phyloP scores from a whole-genome alignment of 2,329 filamentous ascomycete species.

The Hypoxylon sp. region DNA sequence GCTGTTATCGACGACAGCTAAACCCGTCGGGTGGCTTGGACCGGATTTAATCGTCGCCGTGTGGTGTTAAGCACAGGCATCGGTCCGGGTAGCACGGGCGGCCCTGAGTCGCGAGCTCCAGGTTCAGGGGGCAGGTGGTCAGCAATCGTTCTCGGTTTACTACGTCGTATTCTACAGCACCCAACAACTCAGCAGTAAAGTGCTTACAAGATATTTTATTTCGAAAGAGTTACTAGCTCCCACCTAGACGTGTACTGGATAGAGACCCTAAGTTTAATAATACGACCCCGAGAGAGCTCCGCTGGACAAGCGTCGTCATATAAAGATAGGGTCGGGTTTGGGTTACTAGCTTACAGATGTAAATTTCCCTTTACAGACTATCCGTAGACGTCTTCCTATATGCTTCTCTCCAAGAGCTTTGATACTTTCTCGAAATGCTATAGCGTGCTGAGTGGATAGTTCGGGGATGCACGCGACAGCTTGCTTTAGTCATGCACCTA shows the following conservation, averaged over 20 bases:
- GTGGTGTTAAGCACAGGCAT: slow-evolving; percentile 22
- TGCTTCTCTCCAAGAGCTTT: neutral
- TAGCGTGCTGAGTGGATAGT: slow-evolving; percentile 14
- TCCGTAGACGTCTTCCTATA: neutral
- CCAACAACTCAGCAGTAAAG: slow-evolving; percentile 8
- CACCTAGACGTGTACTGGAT: neutral
- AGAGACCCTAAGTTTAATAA: neutral
- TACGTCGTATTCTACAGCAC: slow-evolving; percentile 14
- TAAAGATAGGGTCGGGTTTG: neutral
- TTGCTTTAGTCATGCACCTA: slow-evolving; percentile 6
- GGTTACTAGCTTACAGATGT: neutral
- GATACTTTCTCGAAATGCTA: neutral
- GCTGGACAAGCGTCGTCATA: neutral
- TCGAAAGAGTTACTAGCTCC: slow-evolving; percentile 1
- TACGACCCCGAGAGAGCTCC: neutral
- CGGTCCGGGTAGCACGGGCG: slow-evolving; percentile 14
- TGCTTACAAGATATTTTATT: slow-evolving; percentile 28
- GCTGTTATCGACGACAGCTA: slow-evolving; percentile 17
- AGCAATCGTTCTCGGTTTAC: slow-evolving; percentile 17
- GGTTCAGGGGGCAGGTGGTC: too few species aligned
- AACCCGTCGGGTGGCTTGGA: slow-evolving; percentile 26
- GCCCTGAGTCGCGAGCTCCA: too few species aligned
- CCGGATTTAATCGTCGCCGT: slow-evolving; percentile 35
- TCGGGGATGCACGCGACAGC: slow-evolving; percentile 34
- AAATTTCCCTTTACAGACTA: neutral